These are phyloP conservation scores for Saprolegnia parasitica DNA, from an alignment of 352 stramenopile genomes.

Conservation along the genomic window DNA sequence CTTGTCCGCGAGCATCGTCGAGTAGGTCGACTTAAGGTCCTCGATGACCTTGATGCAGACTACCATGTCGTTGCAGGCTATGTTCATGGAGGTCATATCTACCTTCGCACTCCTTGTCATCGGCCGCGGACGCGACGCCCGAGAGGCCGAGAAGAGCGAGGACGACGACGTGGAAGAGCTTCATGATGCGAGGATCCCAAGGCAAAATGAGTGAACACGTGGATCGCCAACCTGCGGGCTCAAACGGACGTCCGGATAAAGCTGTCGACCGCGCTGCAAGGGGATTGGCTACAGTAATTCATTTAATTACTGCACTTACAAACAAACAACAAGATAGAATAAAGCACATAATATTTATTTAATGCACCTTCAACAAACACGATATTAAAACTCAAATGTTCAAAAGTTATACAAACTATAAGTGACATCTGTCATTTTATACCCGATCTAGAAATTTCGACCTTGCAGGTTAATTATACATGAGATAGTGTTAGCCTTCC, in stretches of 20 bases:
- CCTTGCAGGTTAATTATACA: background rate
- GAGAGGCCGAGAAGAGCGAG: conserved; percentile 58
- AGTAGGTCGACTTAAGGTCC: conserved; percentile 71
- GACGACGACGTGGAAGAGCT: conserved; percentile 20
- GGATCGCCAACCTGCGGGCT: conserved; percentile 8
- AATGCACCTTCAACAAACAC: background rate
- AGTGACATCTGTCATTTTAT: background rate
- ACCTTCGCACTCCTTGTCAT: conserved; percentile 90
- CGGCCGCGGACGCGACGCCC: conserved; percentile 38
- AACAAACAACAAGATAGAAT: background rate
- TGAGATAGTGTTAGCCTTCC: background rate
- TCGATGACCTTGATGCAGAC: conserved; percentile 91
- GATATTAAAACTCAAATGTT: background rate
- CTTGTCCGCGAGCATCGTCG: conserved; percentile 57
- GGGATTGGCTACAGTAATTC: background rate
- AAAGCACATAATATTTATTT: conserved; percentile 1
- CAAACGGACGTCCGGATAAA: conserved; percentile 14
- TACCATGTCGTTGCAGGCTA: conserved; percentile 30
- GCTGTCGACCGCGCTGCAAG: background rate
- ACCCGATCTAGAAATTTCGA: background rate
- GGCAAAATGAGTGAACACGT: conserved; percentile 24
- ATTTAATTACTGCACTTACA: background rate
- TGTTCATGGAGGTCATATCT: conserved; percentile 2
- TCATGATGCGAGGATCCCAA: conserved; percentile 18
- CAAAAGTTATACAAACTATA: background rate